Base-by-base conservation (phyloP, 345 rosid genomes). In the Erysimum cheiranthoides region DNA sequence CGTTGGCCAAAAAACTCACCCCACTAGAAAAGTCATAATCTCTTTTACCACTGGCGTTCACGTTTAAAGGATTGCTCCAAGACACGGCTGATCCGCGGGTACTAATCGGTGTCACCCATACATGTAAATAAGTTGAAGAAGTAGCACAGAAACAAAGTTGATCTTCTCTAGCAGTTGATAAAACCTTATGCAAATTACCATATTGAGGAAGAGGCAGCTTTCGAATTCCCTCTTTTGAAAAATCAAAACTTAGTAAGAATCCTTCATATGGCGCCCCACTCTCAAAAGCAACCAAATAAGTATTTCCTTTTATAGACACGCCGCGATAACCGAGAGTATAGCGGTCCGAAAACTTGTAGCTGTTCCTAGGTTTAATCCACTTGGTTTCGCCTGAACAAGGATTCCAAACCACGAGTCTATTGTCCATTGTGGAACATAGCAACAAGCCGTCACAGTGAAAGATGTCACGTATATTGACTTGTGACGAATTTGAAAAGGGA, bases 301-400 rank as follows among this genome's bases (percentile, higher is more conserved):
- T 39, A 18, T 39, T 39, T 61, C 66, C 66, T 12, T 61, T 61
- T 18, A 40, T 3, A 8, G 66, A 61, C 10, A 39, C 3, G 18
- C 38, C 36, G 28, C 1, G 46, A 60, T 6, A 0, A 31, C 68
- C 68, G 4, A 64, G 68, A 45, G 54, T 54, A 64, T 30, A 45
- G 3, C 3, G 3, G 46, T 61, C 17, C 0, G 10, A 25, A 5
- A 11, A 2, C 40, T n/a, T 30, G 68, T 30, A 45, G 3, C 10
- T 4, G 28, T n/a, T 45, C 5, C 28, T 64, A 5, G 39, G 68
- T 64, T 30, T 30, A 30, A 64, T 64, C 39, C 53, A 64, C 38
- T n/a, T 28, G 39, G 68, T 28, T 63, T 43, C 68, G 12, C 68
- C 68, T 14, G 68, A 28, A 30, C 52, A 63, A n/a, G 27, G 27